Base-by-base conservation (phyloP, 306 rosid species). In the Cucurbita maxima region DNA sequence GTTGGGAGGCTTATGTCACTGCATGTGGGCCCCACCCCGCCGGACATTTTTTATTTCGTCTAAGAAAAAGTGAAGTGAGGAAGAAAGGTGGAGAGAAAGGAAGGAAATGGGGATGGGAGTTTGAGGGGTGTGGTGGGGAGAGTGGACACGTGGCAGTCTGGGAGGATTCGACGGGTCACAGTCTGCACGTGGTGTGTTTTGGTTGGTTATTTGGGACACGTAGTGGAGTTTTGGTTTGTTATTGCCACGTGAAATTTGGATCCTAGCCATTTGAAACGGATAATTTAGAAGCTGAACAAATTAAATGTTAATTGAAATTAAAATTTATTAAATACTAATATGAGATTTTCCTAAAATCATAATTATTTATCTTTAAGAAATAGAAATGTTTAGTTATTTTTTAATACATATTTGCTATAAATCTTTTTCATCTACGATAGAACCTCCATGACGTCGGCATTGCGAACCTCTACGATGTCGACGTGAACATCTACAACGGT, bases 1-100 rank as follows among this genome's bases (percentile, higher is more conserved):
- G 66, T 76, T 41, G 88, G 90, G 13, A 83, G 84, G 83, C 85
- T 81, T 9, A 89, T 85, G 74, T 87, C 96, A 59, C 50, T 72
- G 72, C 76, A 84, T 0, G 86, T 85, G 76, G 88, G 90, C 69
- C 95, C 98, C 79, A 88, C 92, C 52, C 96, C 97, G 40, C 94
- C 94, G 60, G 97, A 89, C 97, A 92, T 85, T 34, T 80, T 75
- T 38, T 7, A 5, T 48, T 1, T 62, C 3, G 2, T 1, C 57
- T 6, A 2, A 59, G 44, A 3, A 55, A 19, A 40, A 38, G 48
- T 5, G 6, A 6, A 12, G 16, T 5, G 16, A 3, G 1, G 53
- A 12, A 41, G 52, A 30, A 30, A 30, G 34, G 34, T 30, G 34
- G 34, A 30, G 34, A 30, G 34, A 30, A 4, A 45, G 55, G 72